phyloP scores from a whole-genome alignment of 139 green algal species.

The Chlamydomonas sp. region DNA sequence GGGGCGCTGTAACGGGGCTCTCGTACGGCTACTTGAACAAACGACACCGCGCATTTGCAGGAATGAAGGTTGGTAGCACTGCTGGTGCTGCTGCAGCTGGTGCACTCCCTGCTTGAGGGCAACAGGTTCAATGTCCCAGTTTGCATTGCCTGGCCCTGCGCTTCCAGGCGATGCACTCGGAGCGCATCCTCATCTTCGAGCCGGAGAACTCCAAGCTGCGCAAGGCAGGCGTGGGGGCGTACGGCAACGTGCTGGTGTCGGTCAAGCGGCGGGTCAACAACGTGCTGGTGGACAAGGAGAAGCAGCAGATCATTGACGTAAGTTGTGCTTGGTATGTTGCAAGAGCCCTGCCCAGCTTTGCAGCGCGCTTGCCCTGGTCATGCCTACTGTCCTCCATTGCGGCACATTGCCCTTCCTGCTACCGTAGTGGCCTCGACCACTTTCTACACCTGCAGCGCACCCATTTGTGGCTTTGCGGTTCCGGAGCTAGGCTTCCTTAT shows the following conservation, averaged over 20 bases:
- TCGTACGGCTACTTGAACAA: no score
- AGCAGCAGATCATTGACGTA: slow-evolving; percentile 55
- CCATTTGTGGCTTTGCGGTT: not conserved
- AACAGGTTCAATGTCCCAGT: no score
- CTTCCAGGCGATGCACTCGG: slow-evolving; percentile 84
- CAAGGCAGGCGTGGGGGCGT: slow-evolving; percentile 55
- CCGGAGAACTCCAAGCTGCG: slow-evolving; percentile 60
- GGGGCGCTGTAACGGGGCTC: no score
- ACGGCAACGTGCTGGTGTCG: slow-evolving; percentile 57
- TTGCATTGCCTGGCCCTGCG: no score
- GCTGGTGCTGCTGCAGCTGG: not conserved
- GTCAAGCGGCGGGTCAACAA: slow-evolving; percentile 69
- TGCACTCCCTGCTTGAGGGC: no score
- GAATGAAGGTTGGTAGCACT: no score
- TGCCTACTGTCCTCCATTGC: not conserved
- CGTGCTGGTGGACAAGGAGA: slow-evolving; percentile 64
- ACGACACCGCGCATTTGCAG: no score
- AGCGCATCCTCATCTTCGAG: slow-evolving; percentile 88
- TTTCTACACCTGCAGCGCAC: no score
- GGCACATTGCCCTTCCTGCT: no score
- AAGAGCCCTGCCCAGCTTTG: not conserved
- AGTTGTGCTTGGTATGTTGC: not conserved
- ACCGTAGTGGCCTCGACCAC: no score
- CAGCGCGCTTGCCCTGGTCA: not conserved
- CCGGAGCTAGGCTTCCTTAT: not conserved